Base-by-base conservation (phyloP, 495 filamentous ascomycete species). In the Daldinia caldariorum region DNA sequence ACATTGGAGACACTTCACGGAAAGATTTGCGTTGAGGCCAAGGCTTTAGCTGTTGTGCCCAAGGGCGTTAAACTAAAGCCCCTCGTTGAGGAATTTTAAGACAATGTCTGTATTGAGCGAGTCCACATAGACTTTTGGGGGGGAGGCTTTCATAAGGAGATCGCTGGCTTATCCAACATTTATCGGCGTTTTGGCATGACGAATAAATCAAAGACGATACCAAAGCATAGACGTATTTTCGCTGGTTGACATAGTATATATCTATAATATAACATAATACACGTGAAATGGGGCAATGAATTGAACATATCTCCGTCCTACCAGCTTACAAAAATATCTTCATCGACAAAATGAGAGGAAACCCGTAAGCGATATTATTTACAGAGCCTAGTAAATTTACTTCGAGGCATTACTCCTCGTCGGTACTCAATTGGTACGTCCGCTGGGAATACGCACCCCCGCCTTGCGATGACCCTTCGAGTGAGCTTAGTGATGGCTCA, bases 11-110 rank as follows among this genome's bases (percentile, higher is more conserved):
- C 83, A 56, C 61, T 82, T 16, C 74, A 82, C n/a, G 89, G 88
- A 5, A 76, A 74, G 20, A 60, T 88, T 16, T 85, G 80, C 68
- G 88, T 88, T 0, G 78, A 85, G 68, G 86, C 88, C 0, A 83
- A 83, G 53, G 89, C 81, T 8, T 73, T 92, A 61, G 92, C 91
- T 77, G 89, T 92, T 7, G 88, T 87, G 22, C 87, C 87, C 2
- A 85, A 83, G 72, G 79, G 75, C 6, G 79, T 85, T 22, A 77
- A 83, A 67, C 80, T 88, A 34, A 70, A 70, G 45, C 71, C 76
- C 43, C 62, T 87, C 34, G 82, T 79, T 20, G 81, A 84, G 5
- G 69, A 73, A 2, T 88, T 83, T 61, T 86, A 71, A 14, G 47
- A 32, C 6, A 18, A 37, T 6, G 5, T 18, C 9, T 32, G 2